Evolutionary conservation across 192 early-diverging fungal genomes (phyloP), one percentile per base, ranked within the genome.

Genomic region (Coemansia sp.): DNA sequence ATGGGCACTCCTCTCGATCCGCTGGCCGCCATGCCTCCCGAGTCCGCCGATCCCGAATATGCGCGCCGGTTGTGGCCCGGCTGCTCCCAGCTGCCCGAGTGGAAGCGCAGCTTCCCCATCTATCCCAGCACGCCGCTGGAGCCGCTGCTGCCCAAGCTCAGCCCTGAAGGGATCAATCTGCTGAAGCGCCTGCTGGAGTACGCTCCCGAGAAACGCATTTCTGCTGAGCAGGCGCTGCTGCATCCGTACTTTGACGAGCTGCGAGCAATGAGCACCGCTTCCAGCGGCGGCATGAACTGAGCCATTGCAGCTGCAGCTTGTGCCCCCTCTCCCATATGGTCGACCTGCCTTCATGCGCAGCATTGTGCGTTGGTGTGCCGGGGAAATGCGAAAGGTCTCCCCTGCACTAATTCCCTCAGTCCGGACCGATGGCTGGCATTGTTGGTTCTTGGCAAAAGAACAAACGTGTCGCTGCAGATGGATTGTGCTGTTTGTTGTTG

Each of bases 11-110:
- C 91, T 12, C 81, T 86, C 44, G 87, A 88, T 55, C 85, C 86
- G 33, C 79, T 73, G 28, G 55, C 36, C 7, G 43, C 44, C 41
- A 31, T 44, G 9, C 36, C 36, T 10, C 19, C 53, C 1, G 19
- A 42, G 14, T 10, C 52, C 41, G 56, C 38, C 21, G 62, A 68
- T 20, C 35, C 30, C 43, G 63, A 68, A 23, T 56, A 61, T 35
- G 47, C 53, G 33, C 59, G 61, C 10, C 64, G 75, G 13, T 26
- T 61, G 13, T 97, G 94, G 94, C 94, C 96, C 6, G 81, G 81
- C 8, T 86, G 94, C 23, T 84, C 87, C 16, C 86, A 88, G 70
- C 73, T 96, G 19, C 93, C 94, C 30, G 94, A 97, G 30, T 98
- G 90, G 77, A 71, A 85, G 67, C 70, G 80, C 15, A 88, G 90